Evolutionary conservation across 179 eudicot species (phyloP).

Genomic region (Gypsophila paniculata): DNA sequence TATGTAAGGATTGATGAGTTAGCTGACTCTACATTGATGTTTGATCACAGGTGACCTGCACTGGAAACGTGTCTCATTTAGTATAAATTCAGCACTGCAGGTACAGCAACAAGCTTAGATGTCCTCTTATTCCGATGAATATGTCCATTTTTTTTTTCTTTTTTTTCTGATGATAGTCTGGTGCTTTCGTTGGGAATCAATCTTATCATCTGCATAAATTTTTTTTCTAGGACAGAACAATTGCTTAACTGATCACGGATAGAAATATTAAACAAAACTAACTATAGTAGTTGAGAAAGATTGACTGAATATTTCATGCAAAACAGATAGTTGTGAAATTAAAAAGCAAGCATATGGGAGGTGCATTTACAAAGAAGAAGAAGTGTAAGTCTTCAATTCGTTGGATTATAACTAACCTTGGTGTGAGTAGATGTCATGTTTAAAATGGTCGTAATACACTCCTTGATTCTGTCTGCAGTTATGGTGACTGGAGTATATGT

Average conservation of each 20-base stretch:
- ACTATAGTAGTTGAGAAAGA: background rate
- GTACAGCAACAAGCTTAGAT: conserved; percentile 26
- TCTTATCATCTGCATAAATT: conserved; percentile 4
- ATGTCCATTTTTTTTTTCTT: background rate
- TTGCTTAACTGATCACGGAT: background rate
- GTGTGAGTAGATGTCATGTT: conserved; percentile 10
- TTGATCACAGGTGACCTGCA: conserved; percentile 70
- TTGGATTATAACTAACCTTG: background rate
- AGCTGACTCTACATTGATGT: conserved; percentile 19
- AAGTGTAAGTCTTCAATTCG: conserved; percentile 52
- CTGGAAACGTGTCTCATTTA: conserved; percentile 83
- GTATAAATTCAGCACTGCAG: conserved; percentile 64
- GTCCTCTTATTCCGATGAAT: background rate
- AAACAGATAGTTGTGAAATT: conserved; percentile 72
- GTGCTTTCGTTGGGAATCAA: background rate
- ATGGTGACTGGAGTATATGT: conserved; percentile 56
- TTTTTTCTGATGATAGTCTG: background rate
- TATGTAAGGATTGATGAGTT: background rate
- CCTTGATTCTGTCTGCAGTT: conserved; percentile 41
- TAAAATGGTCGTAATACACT: conserved; percentile 9
- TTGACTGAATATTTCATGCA: conserved; percentile 15
- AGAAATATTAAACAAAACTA: background rate
- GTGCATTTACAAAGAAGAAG: conserved; percentile 93
- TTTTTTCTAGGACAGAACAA: background rate
- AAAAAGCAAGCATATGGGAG: conserved; percentile 91